Evolutionary conservation across 371 early-diverging fungal species (phyloP).

Genomic region (Mortierella sp.): DNA sequence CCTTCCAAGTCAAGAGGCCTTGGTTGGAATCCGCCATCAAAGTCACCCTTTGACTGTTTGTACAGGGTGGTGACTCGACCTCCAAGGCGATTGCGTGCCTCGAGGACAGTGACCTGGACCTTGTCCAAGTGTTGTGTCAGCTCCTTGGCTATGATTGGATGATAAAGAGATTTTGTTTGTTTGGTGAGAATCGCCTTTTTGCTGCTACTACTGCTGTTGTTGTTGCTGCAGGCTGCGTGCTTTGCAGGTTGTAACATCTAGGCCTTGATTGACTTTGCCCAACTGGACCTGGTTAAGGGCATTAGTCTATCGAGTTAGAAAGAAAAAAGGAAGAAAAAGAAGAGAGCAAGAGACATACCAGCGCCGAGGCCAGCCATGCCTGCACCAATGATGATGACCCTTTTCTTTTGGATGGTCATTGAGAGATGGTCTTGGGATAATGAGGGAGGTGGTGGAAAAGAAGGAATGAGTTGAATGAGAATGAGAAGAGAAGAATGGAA

Average conservation of each 20-base stretch:
- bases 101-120: constrained; percentile 37
- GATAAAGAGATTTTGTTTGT: not conserved
- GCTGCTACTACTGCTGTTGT: too few relatives aligned
- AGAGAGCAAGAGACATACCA: constrained; percentile 14
- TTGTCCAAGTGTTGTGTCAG: constrained; percentile 23
- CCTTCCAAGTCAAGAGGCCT: not conserved
- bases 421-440: not conserved
- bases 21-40: too few relatives aligned
- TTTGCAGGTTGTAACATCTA: too few relatives aligned
- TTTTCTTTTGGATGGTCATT: constrained; percentile 20
- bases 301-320: not conserved
- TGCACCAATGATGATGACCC: constrained; percentile 42
- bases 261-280: too few relatives aligned
- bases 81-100: constrained; percentile 41
- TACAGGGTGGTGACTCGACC: constrained; percentile 34
- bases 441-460: too few relatives aligned
- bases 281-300: not conserved
- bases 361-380: constrained; percentile 46
- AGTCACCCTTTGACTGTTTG: too few relatives aligned
- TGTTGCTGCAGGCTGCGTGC: too few relatives aligned
- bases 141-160: constrained; percentile 15
- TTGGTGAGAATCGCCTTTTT: not conserved
- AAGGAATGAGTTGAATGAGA: too few relatives aligned
- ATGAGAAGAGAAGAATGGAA: not conserved
- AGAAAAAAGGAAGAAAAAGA: not conserved